These are phyloP conservation scores for Hordeum marinum DNA, from an alignment of 176 grass and related monocot species.

Conservation along the genomic window DNA sequence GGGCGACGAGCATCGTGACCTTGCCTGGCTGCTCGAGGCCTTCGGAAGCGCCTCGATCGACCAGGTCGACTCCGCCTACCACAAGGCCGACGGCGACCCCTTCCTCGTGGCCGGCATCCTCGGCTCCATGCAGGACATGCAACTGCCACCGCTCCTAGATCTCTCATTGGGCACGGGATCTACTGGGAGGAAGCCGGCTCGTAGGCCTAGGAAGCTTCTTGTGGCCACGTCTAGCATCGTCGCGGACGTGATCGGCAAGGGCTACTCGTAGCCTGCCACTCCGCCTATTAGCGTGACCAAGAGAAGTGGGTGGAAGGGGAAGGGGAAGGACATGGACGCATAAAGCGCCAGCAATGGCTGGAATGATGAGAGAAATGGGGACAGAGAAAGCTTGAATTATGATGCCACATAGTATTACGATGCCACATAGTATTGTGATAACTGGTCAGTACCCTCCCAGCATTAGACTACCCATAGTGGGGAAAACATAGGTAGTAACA, in stretches of 20 bases:
- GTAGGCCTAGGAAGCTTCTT: slow-evolving; percentile 35
- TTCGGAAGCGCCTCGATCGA: slow-evolving; percentile 59
- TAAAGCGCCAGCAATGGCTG: background rate
- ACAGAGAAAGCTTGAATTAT: background rate
- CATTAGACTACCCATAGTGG: no score
- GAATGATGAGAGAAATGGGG: background rate
- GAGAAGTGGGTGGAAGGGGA: background rate
- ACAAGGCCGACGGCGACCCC: slow-evolving; percentile 50
- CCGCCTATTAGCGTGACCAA: background rate
- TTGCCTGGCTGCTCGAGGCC: slow-evolving; percentile 60
- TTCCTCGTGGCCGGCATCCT: slow-evolving; percentile 70
- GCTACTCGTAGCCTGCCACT: slow-evolving; percentile 28
- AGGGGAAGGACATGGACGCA: slow-evolving; percentile 13
- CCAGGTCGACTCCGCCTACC: slow-evolving; percentile 65
- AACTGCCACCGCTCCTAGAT: slow-evolving; percentile 20
- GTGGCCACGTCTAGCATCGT: slow-evolving; percentile 62
- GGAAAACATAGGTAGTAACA: no score
- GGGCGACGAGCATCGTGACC: slow-evolving; percentile 36
- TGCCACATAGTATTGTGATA: no score
- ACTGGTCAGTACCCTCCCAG: no score
- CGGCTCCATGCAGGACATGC: slow-evolving; percentile 27
- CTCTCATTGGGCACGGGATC: slow-evolving; percentile 25
- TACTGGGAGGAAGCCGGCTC: background rate
- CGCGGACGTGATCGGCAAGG: slow-evolving; percentile 72
- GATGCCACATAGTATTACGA: no score